Base-by-base conservation (phyloP, 805 yeast genomes). In the Cyberlindnera xishuangbannaensis region DNA sequence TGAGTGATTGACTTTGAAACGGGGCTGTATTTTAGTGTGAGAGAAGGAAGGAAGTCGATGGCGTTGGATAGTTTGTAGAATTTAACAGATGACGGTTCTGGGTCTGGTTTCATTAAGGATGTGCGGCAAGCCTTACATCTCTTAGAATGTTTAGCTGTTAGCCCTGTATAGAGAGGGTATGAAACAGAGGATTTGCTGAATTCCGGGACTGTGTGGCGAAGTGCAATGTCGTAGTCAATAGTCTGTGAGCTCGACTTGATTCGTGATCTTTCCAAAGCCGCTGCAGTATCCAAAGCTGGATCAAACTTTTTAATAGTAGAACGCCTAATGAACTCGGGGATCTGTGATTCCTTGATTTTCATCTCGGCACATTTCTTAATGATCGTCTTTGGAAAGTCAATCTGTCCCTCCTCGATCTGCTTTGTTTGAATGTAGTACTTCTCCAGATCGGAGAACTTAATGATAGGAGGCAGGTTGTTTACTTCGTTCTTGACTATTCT, bases 101-200 rank as follows among this genome's bases (percentile, higher is more conserved):
- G 18, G 18, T 53, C 58, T 11, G 58, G 58, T 30, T 52, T 52
- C 48, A 51, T 45, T 13, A 53, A 22, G 6, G 45, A 40, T 2
- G 43, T 30, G 7, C 58, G 45, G 27, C 58, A 53, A 6, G 54
- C 45, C 35, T 53, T 53, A 28, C 58, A 53, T 4, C 55, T 27
- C 25, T 46, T 48, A 8, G 53, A 40, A 8, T 36, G 33, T 30
- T 52, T 53, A 2, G 50, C 40, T 27, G 36, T 13, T 4, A 53
- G 37, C 17, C 33, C 42, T 7, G 50, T 44, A 4, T 47, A 37
- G 1, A 34, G 23, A 13, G 57, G 58, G 1, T 33, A 25, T 9
- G 29, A 4, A 7, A 18, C 12, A 13, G 37, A 6, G 5, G 34
- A 19, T 18, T 32, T 32, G 9, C 5, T 12, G 14, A 20, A 26